Base-by-base conservation (phyloP, 1,139 yeast species). In the Yamadazyma songkhlaensis region DNA sequence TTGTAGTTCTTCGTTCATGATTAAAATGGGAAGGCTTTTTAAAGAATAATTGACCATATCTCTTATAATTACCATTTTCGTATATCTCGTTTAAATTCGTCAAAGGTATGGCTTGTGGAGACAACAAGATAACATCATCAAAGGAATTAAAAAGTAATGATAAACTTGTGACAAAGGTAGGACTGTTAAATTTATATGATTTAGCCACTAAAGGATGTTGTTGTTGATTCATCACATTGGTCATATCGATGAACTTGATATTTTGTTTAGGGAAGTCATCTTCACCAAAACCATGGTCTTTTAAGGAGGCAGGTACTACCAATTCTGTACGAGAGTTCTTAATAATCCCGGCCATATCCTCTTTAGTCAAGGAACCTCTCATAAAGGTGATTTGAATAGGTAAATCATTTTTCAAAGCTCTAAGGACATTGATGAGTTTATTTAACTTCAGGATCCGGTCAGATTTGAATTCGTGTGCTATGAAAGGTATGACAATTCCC, bases 401-500 rank as follows among this genome's bases (percentile, higher is more conserved):
- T 8, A 62, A 46, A 5, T 36, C 40, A 40, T 62, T 67, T 14
- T 55, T 54, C 21, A 57, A 42, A 1, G 51, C 55, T 14, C 69
- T 46, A 14, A 67, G 50, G 2, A 59, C 60, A 6, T 49, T 47
- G 7, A 67, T 49, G 10, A 64, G 39, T 4, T 62, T 45, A 12
- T 37, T 42, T 7, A 62, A 44, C 29, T 55, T 46, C 3, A 49
- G 45, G 4, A 60, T 22, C 36, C 53, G 60, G 15, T 38, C 34
- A 3, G 43, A 31, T 23, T 40, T 38, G 7, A 34, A 34, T 3
- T 35, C 24, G 2, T 20, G 12, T 1, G 57, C 57, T 9, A 52
- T 36, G 2, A 65, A 31, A 0, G 71, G 67, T 4, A 67, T 59
- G 3, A 66, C 68, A 7, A 67, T 61, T 0, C 73, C 73, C 28